Conservation (phyloP, 2,329 filamentous ascomycete species). For the Apiospora saccharicola region DNA sequence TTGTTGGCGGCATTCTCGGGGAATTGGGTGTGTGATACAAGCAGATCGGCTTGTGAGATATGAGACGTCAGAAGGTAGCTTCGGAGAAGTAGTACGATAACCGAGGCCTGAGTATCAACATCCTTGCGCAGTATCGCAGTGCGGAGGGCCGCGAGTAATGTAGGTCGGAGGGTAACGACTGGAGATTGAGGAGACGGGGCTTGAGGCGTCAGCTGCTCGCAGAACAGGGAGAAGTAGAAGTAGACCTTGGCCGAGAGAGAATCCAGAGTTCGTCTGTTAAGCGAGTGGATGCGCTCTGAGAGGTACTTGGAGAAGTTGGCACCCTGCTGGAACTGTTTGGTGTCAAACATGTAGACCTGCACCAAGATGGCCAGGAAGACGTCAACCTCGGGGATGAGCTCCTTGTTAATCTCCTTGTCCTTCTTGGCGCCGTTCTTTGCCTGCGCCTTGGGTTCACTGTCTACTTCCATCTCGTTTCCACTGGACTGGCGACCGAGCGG, state of each 20-base stretch:
- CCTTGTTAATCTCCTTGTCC: conserved; percentile 64
- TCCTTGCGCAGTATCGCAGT: conserved; percentile 98
- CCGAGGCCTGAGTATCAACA: conserved; percentile 93
- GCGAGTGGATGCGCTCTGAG: conserved; percentile 81
- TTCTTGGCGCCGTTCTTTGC: conserved; percentile 67
- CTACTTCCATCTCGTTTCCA: conserved; percentile 74
- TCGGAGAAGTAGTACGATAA: conserved; percentile 92
- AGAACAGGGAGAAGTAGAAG: conserved; percentile 97
- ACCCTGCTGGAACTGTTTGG: conserved; percentile 80
- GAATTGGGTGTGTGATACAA: conserved; percentile 96
- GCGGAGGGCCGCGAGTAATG: conserved; percentile 84
- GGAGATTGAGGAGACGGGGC: conserved; percentile 90
- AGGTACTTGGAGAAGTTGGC: conserved; percentile 85
- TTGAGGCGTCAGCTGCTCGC: conserved; percentile 86
- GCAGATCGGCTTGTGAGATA: conserved; percentile 93
- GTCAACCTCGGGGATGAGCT: conserved; percentile 85
- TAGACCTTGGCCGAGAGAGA: conserved; percentile 94
- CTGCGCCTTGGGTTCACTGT: conserved; percentile 63
- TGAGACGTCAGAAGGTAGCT: conserved; percentile 97
- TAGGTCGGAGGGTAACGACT: conserved; percentile 84
- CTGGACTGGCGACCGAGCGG: conserved; percentile 64
- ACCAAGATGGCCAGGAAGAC: conserved; percentile 86
- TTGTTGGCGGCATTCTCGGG: conserved; percentile 95
- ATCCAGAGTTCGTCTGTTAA: conserved; percentile 94
- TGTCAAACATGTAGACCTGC: conserved; percentile 89